Percentiles rank a stretch among this genome's conserved stretches.
Evolutionary conservation across 2,329 filamentous ascomycete genomes (phyloP).

Genomic region (Xylaria sp.): DNA sequence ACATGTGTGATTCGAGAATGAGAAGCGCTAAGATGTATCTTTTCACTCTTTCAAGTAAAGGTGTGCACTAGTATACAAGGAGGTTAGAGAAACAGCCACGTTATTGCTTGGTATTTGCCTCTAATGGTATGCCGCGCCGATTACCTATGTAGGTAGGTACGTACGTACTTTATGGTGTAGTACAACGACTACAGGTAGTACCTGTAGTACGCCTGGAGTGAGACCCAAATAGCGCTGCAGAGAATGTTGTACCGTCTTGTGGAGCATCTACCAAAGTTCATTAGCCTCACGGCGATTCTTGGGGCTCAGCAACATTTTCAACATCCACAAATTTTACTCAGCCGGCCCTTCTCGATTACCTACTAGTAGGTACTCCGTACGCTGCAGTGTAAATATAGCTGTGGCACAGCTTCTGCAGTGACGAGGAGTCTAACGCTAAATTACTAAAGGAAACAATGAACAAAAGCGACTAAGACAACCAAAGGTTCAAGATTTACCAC

Average conservation of each 20-base stretch:
- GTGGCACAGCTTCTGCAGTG: not conserved
- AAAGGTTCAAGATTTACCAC: conserved; percentile 3
- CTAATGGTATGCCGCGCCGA: not conserved
- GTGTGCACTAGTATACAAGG: not conserved
- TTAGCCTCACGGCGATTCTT: conserved; percentile 22
- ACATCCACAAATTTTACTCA: conserved; percentile 13
- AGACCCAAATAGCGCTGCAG: not conserved
- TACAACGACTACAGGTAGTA: not conserved
- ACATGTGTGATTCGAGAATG: not conserved
- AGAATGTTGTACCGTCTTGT: conserved; percentile 31
- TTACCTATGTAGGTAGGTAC: too few species aligned
- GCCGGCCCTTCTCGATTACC: conserved; percentile 2
- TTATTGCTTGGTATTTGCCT: not conserved
- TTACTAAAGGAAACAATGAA: not conserved
- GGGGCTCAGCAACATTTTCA: not conserved
- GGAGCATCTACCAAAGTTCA: conserved; percentile 35
- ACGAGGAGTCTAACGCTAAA: conserved; percentile 16
- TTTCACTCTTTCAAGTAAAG: not conserved
- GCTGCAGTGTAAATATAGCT: not conserved
- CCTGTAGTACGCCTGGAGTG: not conserved
- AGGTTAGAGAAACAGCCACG: not conserved
- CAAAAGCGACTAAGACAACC: not conserved
- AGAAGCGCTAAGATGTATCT: not conserved
- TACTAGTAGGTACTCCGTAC: not conserved
- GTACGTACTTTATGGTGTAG: too few species aligned